Conservation (phyloP, 192 early-diverging fungal species). For the Backusella luteola region DNA sequence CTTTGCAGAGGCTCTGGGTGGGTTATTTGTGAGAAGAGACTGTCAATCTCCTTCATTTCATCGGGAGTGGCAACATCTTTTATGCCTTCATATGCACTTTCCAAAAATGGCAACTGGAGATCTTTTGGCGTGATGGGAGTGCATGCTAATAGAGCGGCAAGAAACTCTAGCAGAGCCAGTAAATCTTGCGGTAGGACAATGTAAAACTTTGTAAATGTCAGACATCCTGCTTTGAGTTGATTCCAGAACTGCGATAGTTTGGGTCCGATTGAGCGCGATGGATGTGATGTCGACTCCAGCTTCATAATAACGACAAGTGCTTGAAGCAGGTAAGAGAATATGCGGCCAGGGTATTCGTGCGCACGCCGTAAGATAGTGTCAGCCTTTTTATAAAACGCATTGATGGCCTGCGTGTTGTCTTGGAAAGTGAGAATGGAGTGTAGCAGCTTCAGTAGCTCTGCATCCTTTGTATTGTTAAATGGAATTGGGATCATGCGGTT, state of each 20-base stretch:
- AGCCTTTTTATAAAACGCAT: neutral
- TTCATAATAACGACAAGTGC: neutral
- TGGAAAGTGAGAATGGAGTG: neutral
- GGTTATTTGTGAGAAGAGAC: neutral
- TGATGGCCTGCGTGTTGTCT: neutral
- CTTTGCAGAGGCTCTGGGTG: no score
- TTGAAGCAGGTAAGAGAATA: neutral
- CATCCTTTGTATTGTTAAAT: neutral
- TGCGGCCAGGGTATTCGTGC: neutral
- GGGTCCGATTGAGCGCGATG: neutral
- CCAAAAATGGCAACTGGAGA: neutral
- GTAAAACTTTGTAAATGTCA: neutral
- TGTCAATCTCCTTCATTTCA: neutral
- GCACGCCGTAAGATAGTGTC: neutral
- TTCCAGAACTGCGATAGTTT: neutral
- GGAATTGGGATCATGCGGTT: neutral
- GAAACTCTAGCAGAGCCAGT: neutral
- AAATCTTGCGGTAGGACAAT: slow-evolving; percentile 1
- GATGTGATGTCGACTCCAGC: neutral
- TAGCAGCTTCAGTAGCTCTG: neutral
- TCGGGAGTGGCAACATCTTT: neutral
- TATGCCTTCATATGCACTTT: neutral
- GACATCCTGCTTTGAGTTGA: neutral
- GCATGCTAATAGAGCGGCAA: neutral
- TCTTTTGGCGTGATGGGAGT: neutral